Percentiles rank a stretch among this genome's conserved stretches.
These are phyloP conservation scores for Croton laevigatus DNA, from an alignment of 441 rosid genomes.

Conservation along the genomic window DNA sequence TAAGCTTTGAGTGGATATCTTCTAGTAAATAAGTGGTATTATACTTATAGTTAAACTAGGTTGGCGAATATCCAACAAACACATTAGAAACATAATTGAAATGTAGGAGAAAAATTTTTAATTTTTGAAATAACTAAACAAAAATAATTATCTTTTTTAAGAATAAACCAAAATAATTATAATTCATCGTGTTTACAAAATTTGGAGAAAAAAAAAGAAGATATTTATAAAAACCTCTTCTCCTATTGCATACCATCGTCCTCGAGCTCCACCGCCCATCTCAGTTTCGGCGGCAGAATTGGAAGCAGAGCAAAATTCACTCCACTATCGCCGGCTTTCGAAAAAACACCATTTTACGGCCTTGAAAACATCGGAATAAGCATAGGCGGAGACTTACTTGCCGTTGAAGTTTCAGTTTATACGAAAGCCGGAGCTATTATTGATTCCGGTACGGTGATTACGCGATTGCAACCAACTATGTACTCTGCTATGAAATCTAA, in stretches of 20 bases:
- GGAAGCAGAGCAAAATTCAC: conserved; percentile 9
- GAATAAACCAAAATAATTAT: too few relatives aligned
- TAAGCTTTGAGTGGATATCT: too few relatives aligned
- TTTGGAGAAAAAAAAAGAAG: too few relatives aligned
- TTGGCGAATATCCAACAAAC: too few relatives aligned
- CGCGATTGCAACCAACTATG: conserved; percentile 39
- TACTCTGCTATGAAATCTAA: conserved; percentile 40
- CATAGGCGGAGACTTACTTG: conserved; percentile 31
- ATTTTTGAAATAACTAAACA: too few relatives aligned
- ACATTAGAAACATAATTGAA: too few relatives aligned
- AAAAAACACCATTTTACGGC: conserved; percentile 31
- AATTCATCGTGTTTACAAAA: too few relatives aligned
- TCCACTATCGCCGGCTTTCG: background rate
- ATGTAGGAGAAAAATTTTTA: too few relatives aligned
- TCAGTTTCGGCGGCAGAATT: background rate
- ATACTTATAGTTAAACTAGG: too few relatives aligned
- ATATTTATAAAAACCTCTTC: conserved; percentile 27
- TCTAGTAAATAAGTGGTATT: too few relatives aligned
- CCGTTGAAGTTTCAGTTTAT: conserved; percentile 45
- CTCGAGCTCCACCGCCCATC: conserved; percentile 19
- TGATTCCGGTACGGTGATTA: conserved; percentile 64
- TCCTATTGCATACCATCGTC: conserved; percentile 27
- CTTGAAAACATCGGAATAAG: conserved; percentile 46
- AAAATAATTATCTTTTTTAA: too few relatives aligned
- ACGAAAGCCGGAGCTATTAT: conserved; percentile 44